Conservation (phyloP, 228 moss, liverwort and hornwort species). For the Sphagnum magellanicum region DNA sequence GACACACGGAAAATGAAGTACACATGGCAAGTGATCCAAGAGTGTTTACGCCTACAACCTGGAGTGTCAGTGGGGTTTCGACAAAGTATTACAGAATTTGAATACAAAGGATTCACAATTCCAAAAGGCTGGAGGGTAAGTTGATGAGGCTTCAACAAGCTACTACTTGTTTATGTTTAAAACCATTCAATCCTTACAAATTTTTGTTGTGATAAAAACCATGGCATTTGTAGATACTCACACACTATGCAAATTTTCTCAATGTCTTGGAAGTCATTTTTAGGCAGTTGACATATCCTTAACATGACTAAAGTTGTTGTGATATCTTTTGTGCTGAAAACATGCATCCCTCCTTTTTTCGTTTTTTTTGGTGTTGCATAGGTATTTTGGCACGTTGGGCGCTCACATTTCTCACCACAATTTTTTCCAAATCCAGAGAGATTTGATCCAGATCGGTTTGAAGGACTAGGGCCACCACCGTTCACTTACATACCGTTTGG, state of each 20-base stretch:
- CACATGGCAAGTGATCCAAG: conserved; percentile 11
- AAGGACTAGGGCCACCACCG: conserved; percentile 8
- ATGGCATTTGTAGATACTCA: background rate
- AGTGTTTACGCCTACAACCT: conserved; percentile 5
- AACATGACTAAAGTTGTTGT: too few relatives aligned
- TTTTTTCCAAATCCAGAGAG: conserved; percentile 12
- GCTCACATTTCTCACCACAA: conserved; percentile 13
- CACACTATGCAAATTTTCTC: background rate
- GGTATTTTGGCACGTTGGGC: background rate
- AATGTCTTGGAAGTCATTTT: background rate
- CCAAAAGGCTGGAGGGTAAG: conserved; percentile 14
- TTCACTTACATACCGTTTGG: conserved; percentile 28
- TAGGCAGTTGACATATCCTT: too few relatives aligned
- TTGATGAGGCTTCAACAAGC: too few relatives aligned
- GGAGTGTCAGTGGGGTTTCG: background rate
- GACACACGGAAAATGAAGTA: conserved; percentile 6
- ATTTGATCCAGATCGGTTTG: conserved; percentile 41
- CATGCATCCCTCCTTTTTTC: conserved; percentile 9
- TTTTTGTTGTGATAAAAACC: too few relatives aligned
- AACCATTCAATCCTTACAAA: too few relatives aligned
- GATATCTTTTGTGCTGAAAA: conserved; percentile 32
- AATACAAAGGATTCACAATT: conserved; percentile 11
- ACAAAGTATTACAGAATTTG: conserved; percentile 4
- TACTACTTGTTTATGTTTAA: too few relatives aligned
- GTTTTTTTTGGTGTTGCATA: too few relatives aligned